Evolutionary conservation across 2,329 filamentous ascomycete species (phyloP), one percentile per base, ranked within the genome.

Genomic region (Emergomyces pasteurianus): DNA sequence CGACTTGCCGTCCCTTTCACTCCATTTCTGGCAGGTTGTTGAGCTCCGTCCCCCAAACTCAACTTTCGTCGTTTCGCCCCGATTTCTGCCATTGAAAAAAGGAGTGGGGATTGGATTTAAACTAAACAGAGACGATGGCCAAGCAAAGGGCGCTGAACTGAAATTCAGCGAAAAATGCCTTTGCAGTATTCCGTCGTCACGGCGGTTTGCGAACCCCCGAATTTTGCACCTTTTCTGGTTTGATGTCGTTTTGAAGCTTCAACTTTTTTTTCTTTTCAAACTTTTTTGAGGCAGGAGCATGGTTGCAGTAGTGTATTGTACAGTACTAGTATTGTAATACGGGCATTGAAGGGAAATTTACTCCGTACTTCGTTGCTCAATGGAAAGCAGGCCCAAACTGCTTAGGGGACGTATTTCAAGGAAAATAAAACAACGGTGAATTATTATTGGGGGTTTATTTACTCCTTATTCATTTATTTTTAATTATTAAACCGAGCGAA

Each of bases 31-130:
- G 53, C 28, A 59, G 56, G 56, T 46, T 66, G 55, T 64, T 63
- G 53, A 42, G 28, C 62, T 31, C 60, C 67, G 61, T 67, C 65
- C 2, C 65, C 70, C 63, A 76, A 73, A 64, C 75, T 76, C 40
- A 80, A 68, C 67, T 79, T 80, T 67, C 79, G 77, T 66, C 78
- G 71, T 66, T 81, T 80, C 5, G 72, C 71, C 46, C 72, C 64
- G 60, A 71, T 69, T 43, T 64, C 59, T 54, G 71, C 72, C 74
- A 74, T 74, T 58, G 59, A 28, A 58, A 57, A 57, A 8, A 31
- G 31, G 31, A 28, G 14, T 28, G 1, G 46, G 23, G 31, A 49
- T 8, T 38, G 40, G 26, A 43, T 21, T 38, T 31, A 16, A 40
- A 38, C 1, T 36, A 7, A 26, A 55, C 8, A 40, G 9, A 26